Conservation (phyloP, 352 stramenopile species). For the Pythium folliculosum region DNA sequence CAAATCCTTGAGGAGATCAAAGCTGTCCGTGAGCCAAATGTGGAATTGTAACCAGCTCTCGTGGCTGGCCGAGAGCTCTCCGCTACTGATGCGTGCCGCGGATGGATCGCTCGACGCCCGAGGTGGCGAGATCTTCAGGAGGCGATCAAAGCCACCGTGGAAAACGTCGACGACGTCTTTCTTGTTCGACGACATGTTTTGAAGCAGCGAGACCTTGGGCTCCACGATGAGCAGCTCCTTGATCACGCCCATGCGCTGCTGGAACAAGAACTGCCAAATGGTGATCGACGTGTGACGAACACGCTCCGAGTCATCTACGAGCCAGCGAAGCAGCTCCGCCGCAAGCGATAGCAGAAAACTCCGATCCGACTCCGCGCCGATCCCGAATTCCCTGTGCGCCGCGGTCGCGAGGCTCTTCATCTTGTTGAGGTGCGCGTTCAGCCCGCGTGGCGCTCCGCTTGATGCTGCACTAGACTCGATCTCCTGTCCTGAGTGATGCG, state of each 20-base stretch:
- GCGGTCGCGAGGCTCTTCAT: conserved; percentile 49
- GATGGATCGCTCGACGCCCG: conserved; percentile 1
- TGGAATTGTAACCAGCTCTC: conserved; percentile 79
- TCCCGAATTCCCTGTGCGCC: conserved; percentile 65
- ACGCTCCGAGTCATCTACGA: conserved; percentile 56
- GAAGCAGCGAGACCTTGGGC: conserved; percentile 56
- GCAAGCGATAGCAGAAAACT: conserved; percentile 70
- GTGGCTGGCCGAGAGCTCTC: conserved; percentile 29
- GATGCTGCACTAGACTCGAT: background rate
- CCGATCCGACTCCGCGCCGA: conserved; percentile 70
- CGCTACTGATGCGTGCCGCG: conserved; percentile 14
- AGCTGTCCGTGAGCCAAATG: conserved; percentile 76
- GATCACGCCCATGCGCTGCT: conserved; percentile 66
- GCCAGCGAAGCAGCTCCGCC: conserved; percentile 58
- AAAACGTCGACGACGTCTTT: conserved; percentile 79
- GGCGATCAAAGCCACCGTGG: conserved; percentile 68
- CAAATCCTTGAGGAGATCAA: conserved; percentile 61
- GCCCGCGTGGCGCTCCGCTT: conserved; percentile 14
- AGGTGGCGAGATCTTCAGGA: conserved; percentile 48
- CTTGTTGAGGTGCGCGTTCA: conserved; percentile 42
- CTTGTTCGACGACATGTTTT: conserved; percentile 72
- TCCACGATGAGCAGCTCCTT: conserved; percentile 82
- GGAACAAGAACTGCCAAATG: conserved; percentile 74
- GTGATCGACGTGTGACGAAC: conserved; percentile 51
- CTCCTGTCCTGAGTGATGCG: background rate